A percentile compares a stretch with the other conserved stretches of the same genome.
phyloP scores from a whole-genome alignment of 371 early-diverging fungal genomes.

The Mucor ambiguus region DNA sequence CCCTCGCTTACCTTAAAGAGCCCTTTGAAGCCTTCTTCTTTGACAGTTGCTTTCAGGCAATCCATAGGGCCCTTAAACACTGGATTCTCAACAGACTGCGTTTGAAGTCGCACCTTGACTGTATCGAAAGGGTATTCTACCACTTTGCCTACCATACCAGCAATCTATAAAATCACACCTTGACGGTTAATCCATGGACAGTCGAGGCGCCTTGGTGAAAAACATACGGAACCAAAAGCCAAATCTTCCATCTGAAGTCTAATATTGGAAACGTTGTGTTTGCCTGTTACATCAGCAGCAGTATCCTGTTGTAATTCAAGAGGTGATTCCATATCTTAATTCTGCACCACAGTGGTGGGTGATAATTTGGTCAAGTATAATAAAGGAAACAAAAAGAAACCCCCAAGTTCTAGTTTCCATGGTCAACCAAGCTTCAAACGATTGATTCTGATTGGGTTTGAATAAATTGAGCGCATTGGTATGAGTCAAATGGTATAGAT shows the following conservation, averaged over 20 bases:
- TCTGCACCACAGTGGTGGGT: neutral
- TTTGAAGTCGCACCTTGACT: constrained; percentile 93
- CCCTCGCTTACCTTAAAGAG: constrained; percentile 69
- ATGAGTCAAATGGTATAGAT: neutral
- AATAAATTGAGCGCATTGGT: constrained; percentile 1
- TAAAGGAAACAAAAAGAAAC: neutral
- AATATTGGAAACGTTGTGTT: constrained; percentile 10
- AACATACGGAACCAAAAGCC: constrained; percentile 25
- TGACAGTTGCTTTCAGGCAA: constrained; percentile 71
- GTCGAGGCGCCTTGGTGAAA: too few species aligned
- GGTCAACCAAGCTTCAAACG: neutral
- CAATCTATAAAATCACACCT: constrained; percentile 44
- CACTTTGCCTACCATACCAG: constrained; percentile 89
- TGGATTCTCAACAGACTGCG: constrained; percentile 70
- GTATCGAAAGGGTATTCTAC: constrained; percentile 97
- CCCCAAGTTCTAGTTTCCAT: too few species aligned
- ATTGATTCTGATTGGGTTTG: constrained; percentile 1
- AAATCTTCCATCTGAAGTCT: constrained; percentile 30
- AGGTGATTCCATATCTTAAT: neutral
- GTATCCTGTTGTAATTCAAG: neutral
- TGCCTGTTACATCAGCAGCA: constrained; percentile 1
- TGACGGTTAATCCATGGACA: neutral
- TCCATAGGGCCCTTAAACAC: constrained; percentile 82
- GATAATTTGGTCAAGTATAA: neutral
- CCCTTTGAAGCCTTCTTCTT: constrained; percentile 73